Base-by-base conservation (phyloP, 257 asterid genomes). In the Solanum pennellii region DNA sequence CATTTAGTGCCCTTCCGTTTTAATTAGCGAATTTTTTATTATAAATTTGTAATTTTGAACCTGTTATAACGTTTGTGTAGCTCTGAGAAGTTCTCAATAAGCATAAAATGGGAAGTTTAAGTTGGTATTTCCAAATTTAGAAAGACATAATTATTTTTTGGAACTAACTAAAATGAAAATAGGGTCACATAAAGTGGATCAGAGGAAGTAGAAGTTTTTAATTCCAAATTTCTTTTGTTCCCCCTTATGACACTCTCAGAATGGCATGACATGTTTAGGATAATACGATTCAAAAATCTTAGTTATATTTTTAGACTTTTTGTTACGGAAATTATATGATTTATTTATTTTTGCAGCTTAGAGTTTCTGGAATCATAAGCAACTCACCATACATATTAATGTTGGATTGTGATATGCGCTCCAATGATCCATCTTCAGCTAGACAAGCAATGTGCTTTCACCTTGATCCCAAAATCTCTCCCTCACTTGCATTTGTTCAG, bases 361-460 rank as follows among this genome's bases (percentile, higher is more conserved):
- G 98, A 62, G 98, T 92, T 23, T 94, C 98, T 7, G 94, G 93
- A 4, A 74, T 89, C 45, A 52, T 93, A 52, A 95, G 97, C 93
- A 95, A 95, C 80, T 93, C 98, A 41, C 96, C 98, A 2, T 93
- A 94, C 93, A 77, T 91, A 84, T 39, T 93, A 79, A 90, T 90
- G 65, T 68, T 93, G 71, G 95, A 93, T 65, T 93, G 95, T 88
- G 95, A 91, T 88, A 90, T 92, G 93, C 89, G 90, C 86, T 87
- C 87, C 83, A 88, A 89, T 45, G 93, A 92, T 84, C 87, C 95
- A 29, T 62, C 92, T 42, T 92, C 95, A 0, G 95, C 95, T 3
- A 83, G 91, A 3, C 95, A 92, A 87, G 94, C 95, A 45, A 92
- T 91, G 95, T 92, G 95, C 35, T 91, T 92, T 59, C 93, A 88